Conservation (phyloP, 352 stramenopile species). For the Phytophthora crassamura region DNA sequence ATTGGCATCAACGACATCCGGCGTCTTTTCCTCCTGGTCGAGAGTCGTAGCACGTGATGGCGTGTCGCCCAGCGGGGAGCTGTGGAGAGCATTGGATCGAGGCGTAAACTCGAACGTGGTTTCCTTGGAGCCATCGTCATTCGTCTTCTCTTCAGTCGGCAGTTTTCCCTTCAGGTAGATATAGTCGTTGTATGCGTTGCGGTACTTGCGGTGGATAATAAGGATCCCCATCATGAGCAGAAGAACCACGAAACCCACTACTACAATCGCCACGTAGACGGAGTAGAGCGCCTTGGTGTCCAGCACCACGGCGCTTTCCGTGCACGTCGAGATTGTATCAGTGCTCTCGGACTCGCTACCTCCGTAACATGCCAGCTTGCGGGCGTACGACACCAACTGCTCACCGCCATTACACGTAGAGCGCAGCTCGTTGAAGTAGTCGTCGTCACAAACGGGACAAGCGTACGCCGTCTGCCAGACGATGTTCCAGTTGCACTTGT, state of each 20-base stretch:
- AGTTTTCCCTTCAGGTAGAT: slow-evolving; percentile 85
- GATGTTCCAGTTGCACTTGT: slow-evolving; percentile 62
- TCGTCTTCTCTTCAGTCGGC: slow-evolving; percentile 56
- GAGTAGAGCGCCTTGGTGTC: slow-evolving; percentile 77
- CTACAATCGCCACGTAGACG: slow-evolving; percentile 69
- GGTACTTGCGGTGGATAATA: slow-evolving; percentile 82
- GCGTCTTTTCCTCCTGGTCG: slow-evolving; percentile 30
- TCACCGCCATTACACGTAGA: slow-evolving; percentile 63
- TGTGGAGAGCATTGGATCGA: slow-evolving; percentile 59
- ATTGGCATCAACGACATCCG: slow-evolving; percentile 36
- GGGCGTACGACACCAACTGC: slow-evolving; percentile 68
- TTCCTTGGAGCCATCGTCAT: slow-evolving; percentile 69
- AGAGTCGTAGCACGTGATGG: slow-evolving; percentile 23
- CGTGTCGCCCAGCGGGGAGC: slow-evolving; percentile 38
- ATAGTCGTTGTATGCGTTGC: slow-evolving; percentile 81
- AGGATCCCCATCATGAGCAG: slow-evolving; percentile 72
- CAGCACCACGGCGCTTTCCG: slow-evolving; percentile 69
- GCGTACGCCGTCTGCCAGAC: slow-evolving; percentile 76
- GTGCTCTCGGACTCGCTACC: slow-evolving; percentile 48
- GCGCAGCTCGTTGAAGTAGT: slow-evolving; percentile 70
- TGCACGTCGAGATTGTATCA: slow-evolving; percentile 63
- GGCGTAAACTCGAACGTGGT: slow-evolving; percentile 83
- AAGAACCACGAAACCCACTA: slow-evolving; percentile 70
- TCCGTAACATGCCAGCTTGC: slow-evolving; percentile 68
- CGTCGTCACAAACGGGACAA: slow-evolving; percentile 68